These are phyloP conservation scores for Rhodotorula sp. DNA, from an alignment of 1,284 basidiomycete genomes.

Conservation along the genomic window DNA sequence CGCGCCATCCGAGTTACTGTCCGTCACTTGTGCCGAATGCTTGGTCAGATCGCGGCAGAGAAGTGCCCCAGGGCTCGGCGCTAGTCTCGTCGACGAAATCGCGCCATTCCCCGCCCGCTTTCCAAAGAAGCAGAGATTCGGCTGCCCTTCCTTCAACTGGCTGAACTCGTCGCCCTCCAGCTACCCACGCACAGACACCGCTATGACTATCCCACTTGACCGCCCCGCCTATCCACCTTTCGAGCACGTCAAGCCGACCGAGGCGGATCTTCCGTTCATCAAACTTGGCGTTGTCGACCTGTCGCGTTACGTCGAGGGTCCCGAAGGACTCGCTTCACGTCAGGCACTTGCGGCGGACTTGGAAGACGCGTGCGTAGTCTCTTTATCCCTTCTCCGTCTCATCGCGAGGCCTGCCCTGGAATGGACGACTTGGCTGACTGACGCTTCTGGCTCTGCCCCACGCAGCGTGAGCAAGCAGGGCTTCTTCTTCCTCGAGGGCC, in stretches of 20 bases:
- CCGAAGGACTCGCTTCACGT: constrained; percentile 5
- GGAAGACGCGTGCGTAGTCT: constrained; percentile 8
- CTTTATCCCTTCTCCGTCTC: no score
- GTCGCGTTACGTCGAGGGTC: constrained; percentile 8
- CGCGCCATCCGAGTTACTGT: no score
- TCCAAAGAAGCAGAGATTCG: no score
- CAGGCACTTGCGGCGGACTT: constrained; percentile 11
- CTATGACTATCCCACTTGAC: constrained; percentile 8
- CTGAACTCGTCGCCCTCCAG: not conserved
- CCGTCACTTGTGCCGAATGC: no score
- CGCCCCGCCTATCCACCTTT: constrained; percentile 13
- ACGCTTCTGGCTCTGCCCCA: not conserved
- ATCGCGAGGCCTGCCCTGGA: not conserved
- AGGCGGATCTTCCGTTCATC: constrained; percentile 17
- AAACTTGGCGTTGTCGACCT: constrained; percentile 19
- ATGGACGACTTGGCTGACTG: not conserved
- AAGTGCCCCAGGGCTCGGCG: no score
- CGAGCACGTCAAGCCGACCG: constrained; percentile 17
- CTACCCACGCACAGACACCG: not conserved
- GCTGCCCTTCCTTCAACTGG: no score
- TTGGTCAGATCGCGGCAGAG: no score
- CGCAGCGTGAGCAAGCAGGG: constrained; percentile 15
- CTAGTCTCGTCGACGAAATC: no score
- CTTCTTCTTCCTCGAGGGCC: constrained; percentile 31
- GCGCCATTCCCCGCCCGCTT: no score